A percentile compares a stretch with the other conserved stretches of the same genome.
These are phyloP conservation scores for Nannochloris sp. DNA, from an alignment of 139 green algal species.

Conservation along the genomic window DNA sequence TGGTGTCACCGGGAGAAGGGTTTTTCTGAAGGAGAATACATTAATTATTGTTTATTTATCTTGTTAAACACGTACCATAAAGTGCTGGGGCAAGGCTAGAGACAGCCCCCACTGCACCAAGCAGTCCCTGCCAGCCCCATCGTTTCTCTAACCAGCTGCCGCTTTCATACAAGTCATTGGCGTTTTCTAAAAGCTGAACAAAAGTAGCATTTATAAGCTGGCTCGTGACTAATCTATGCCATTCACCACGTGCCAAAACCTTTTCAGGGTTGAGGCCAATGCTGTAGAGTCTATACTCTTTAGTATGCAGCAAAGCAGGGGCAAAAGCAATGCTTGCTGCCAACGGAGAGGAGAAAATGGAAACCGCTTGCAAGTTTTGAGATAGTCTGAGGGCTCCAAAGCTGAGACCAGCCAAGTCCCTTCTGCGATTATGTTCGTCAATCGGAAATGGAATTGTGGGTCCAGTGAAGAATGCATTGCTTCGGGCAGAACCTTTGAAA, in stretches of 20 bases:
- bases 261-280: slow-evolving; percentile 8
- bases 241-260: slow-evolving; percentile 13
- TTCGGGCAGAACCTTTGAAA: too few relatives aligned
- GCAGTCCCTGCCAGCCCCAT: background rate
- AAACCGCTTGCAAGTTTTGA: too few relatives aligned
- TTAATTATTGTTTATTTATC: slow-evolving; percentile 1
- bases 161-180: background rate
- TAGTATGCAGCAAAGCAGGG: background rate
- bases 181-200: slow-evolving; percentile 8
- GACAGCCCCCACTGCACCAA: background rate
- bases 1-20: background rate
- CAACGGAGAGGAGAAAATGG: too few relatives aligned
- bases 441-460: too few relatives aligned
- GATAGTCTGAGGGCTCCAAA: too few relatives aligned
- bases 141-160: slow-evolving; percentile 10
- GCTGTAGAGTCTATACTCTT: background rate
- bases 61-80: slow-evolving; percentile 1
- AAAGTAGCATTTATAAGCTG: background rate
- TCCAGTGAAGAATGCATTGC: too few relatives aligned
- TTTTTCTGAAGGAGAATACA: background rate
- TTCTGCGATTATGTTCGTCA: too few relatives aligned
- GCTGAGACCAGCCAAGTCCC: too few relatives aligned
- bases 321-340: background rate
- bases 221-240: slow-evolving; percentile 12
- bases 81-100: background rate